These are phyloP conservation scores for Phytopythium boreale DNA, from an alignment of 352 stramenopile genomes.

Conservation along the genomic window DNA sequence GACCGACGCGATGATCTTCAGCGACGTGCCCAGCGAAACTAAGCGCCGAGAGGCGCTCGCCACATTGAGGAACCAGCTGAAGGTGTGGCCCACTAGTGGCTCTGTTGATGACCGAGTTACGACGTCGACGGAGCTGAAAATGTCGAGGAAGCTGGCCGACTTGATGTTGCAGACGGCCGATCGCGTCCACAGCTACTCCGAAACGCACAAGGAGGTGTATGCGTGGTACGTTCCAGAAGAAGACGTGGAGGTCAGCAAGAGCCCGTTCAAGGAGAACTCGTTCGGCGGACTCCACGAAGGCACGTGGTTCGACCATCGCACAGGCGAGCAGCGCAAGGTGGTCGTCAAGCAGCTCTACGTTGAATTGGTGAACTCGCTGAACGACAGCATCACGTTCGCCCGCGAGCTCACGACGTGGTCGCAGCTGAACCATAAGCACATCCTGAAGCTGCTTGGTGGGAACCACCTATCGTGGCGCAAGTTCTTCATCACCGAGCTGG, in stretches of 20 bases:
- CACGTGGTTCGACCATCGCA: background rate
- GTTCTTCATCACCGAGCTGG: conserved; percentile 28
- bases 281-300: background rate
- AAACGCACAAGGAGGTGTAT: background rate
- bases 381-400: background rate
- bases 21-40: background rate
- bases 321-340: background rate
- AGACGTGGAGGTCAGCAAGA: background rate
- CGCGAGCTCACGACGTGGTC: conserved; percentile 19
- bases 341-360: background rate
- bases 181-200: background rate
- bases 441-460: conserved; percentile 31
- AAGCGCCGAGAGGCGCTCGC: background rate
- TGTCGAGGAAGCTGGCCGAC: background rate
- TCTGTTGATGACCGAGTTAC: background rate
- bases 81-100: background rate
- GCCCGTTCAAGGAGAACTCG: background rate
- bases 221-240: background rate
- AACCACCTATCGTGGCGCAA: conserved; percentile 23
- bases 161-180: background rate
- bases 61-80: background rate
- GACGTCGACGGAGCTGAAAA: background rate
- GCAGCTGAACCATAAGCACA: conserved; percentile 18
- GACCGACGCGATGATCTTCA: background rate
- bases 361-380: background rate